phyloP scores from a whole-genome alignment of 306 rosid genomes.

The Geum urbanum region DNA sequence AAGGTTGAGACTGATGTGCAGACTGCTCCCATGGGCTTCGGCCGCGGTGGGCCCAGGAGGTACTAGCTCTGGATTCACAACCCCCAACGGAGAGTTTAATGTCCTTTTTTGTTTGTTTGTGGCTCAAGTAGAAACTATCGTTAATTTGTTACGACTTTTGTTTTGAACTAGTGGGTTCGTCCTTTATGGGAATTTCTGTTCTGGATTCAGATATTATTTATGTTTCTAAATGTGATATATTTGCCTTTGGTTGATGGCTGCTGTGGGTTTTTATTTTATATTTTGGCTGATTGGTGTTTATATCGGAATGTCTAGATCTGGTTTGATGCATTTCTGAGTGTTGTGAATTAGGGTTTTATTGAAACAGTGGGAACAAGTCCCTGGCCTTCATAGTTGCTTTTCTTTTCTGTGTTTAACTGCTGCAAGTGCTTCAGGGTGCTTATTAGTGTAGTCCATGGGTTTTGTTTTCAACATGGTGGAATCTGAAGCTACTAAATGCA shows the following conservation, averaged over 20 bases:
- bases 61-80: background rate
- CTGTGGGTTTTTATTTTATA: background rate
- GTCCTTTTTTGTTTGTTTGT: background rate
- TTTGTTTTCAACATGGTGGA: too few species aligned
- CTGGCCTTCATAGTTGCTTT: background rate
- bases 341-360: too few species aligned
- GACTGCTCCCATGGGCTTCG: slow-evolving; percentile 24
- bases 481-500: too few species aligned
- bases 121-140: background rate
- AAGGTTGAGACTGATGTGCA: slow-evolving; percentile 38
- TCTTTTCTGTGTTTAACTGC: background rate
- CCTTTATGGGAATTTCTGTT: background rate
- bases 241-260: background rate
- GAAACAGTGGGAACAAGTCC: background rate
- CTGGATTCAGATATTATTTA: background rate
- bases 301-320: background rate
- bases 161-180: background rate
- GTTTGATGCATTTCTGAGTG: background rate
- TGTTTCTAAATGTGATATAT: background rate
- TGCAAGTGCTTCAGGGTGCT: background rate
- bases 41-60: slow-evolving; percentile 50
- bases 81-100: background rate
- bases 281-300: too few species aligned
- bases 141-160: background rate
- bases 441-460: too few species aligned